Base-by-base conservation (phyloP, 768 basidiomycete genomes). In the Strobilomyces confusus region DNA sequence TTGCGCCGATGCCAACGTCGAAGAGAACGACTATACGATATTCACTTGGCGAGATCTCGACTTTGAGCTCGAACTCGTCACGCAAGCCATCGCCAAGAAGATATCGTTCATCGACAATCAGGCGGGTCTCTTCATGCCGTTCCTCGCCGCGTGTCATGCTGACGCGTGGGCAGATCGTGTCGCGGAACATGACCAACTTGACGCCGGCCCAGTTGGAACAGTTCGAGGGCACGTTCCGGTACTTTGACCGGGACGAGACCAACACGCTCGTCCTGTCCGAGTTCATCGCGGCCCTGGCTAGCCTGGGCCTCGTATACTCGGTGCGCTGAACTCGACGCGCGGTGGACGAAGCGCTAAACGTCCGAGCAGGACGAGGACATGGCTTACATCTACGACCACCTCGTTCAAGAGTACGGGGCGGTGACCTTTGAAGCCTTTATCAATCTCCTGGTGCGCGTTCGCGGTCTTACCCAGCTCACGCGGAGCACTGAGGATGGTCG, bases 81-180 rank as follows among this genome's bases (percentile, higher is more conserved):
- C 84, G 41, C 87, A 88, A 61, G 87, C 84, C 34, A 80, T 97
- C 19, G 78, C 79, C 20, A 92, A 92, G 78, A 92, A 97, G 77
- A 82, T 95, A n/a, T 82, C 87, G 0, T 98, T 98, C 68, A 88
- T 97, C 49, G 94, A 98, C 61, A 98, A 98, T 68, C 95, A 98
- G 79, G 95, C 86, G 55, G 38, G 48, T 45, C 25, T 44, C 17
- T 23, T 26, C 48, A 20, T 17, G 26, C 5, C 15, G 37, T 40
- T 36, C 22, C 6, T 43, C 5, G 6, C 26, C 4, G n/a, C 17
- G 48, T 60, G 19, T 7, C 17, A 44, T 20, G 47, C 58, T 62
- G 52, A 67, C 37, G 29, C 17, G 26, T 25, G 22, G 37, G 32
- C 60, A 98, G 92, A 91, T 97, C 61, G 89, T 98, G 1, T 94